These are phyloP conservation scores for Pestalotiopsis sp. DNA, from an alignment of 2,329 filamentous ascomycete species.

Conservation along the genomic window DNA sequence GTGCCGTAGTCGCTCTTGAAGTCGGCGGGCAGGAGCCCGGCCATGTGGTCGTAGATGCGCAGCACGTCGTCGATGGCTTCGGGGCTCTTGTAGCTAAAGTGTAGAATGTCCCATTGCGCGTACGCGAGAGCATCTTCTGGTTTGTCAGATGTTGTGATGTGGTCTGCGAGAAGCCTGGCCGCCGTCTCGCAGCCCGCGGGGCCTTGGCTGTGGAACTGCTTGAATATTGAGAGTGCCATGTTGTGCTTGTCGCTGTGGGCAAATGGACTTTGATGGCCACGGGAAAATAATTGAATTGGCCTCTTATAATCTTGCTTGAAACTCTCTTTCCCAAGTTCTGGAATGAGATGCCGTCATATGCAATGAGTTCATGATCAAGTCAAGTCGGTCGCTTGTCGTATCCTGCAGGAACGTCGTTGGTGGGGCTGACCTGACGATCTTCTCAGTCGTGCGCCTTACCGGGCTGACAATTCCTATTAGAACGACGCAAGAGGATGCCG, in stretches of 20 bases:
- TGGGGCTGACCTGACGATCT: not conserved
- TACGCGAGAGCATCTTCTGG: not conserved
- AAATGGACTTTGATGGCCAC: not conserved
- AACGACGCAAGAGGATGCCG: not conserved
- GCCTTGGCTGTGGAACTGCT: conserved; percentile 4
- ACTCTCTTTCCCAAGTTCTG: not conserved
- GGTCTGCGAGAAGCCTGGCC: not conserved
- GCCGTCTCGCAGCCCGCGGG: conserved; percentile 1
- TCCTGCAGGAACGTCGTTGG: not conserved
- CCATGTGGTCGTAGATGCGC: conserved; percentile 3
- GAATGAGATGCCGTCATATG: not conserved
- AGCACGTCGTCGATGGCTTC: conserved; percentile 5
- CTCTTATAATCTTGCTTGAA: not conserved
- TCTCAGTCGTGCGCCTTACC: not conserved
- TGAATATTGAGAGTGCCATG: conserved; percentile 10
- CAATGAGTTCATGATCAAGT: not conserved
- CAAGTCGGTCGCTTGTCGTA: not conserved
- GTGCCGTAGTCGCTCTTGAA: not conserved
- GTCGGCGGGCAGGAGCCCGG: not conserved
- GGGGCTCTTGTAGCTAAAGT: conserved; percentile 2
- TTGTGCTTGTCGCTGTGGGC: not conserved
- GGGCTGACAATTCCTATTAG: not conserved
- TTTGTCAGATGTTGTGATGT: not conserved
- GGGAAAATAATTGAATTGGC: not conserved
- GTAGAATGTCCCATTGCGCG: not conserved